Evolutionary conservation across 805 yeast species (phyloP).

Genomic region (Candida maesae): DNA sequence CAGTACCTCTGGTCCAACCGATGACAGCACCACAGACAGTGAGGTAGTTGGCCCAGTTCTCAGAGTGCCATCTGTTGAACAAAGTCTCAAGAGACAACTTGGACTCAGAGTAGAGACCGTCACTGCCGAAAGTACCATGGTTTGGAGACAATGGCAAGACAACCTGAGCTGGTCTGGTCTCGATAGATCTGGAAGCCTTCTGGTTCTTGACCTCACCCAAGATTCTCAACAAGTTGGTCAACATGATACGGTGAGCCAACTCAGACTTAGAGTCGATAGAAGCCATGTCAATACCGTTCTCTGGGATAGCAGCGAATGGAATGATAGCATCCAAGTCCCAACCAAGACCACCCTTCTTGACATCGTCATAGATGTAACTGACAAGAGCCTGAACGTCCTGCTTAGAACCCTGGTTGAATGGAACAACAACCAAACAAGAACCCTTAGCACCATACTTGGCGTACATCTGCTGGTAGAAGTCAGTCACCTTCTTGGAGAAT

Average conservation of each 20-base stretch:
- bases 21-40: conserved; percentile 97
- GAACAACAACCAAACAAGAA: conserved; percentile 90
- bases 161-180: conserved; percentile 98
- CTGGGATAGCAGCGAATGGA: conserved; percentile 99
- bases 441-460: conserved; percentile 92
- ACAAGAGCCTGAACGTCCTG: conserved; percentile 87
- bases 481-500: conserved; percentile 91
- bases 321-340: conserved; percentile 97
- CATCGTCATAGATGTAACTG: conserved; percentile 78
- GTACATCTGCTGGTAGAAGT: conserved; percentile 91
- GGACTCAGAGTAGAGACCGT: conserved; percentile 97
- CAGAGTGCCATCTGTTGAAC: conserved; percentile 98
- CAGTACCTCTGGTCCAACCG: conserved; percentile 99
- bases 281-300: conserved; percentile 94
- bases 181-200: conserved; percentile 70
- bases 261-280: conserved; percentile 92
- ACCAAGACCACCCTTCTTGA: conserved; percentile 85
- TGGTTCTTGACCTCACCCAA: conserved; percentile 86
- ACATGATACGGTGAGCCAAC: conserved; percentile 97
- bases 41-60: conserved; percentile 91
- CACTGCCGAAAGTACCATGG: conserved; percentile 98
- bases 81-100: conserved; percentile 92
- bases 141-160: conserved; percentile 96
- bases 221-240: conserved; percentile 89
- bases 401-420: conserved; percentile 97